Base-by-base conservation (phyloP, 1,284 basidiomycete genomes). In the Puccinia coronata region DNA sequence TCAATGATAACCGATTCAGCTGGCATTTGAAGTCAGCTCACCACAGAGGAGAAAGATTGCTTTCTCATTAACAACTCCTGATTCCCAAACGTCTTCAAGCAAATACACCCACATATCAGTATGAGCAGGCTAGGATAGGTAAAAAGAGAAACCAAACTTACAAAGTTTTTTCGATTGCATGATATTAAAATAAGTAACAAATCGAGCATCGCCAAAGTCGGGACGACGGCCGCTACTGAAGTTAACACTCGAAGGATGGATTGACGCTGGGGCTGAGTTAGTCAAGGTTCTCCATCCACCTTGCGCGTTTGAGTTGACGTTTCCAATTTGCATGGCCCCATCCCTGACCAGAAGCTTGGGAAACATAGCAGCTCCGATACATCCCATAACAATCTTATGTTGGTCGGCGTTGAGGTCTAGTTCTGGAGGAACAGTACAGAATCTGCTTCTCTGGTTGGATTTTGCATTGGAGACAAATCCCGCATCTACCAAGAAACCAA, bases 201-300 rank as follows among this genome's bases (percentile, higher is more conserved):
- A 90, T 83, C 91, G 91, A 14, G 90, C 82, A 36, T 83, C 89
- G 0, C 91, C 92, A 83, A 95, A 91, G 75, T 95, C 93, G 4
- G 86, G 85, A n/a, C 59, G 34, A 53, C 71, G 55, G n/a, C 81
- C 84, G 8, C 83, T 83, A 88, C 89, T 86, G 84, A 94, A 95
- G 86, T 98, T 97, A 82, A 96, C 90, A 0, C 94, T 96, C 9
- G 94, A 94, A 0, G 96, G 97, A 86, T 99, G 96, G 87, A 98
- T 92, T n/a, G 88, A 88, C 0, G 91, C 92, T 6, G 88, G 87
- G 84, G 95, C 93, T 84, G 93, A 94, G 86, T 96, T 98, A n/a
- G 90, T 90, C 59, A 98, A 89, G 0, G 94, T 98, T 82, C 90
- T 90, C 87, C 98, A 89, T 82, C 92, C 89, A 16, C 88, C 88